Evolutionary conservation across 441 rosid species (phyloP).

Genomic region (Gossypium davidsonii): DNA sequence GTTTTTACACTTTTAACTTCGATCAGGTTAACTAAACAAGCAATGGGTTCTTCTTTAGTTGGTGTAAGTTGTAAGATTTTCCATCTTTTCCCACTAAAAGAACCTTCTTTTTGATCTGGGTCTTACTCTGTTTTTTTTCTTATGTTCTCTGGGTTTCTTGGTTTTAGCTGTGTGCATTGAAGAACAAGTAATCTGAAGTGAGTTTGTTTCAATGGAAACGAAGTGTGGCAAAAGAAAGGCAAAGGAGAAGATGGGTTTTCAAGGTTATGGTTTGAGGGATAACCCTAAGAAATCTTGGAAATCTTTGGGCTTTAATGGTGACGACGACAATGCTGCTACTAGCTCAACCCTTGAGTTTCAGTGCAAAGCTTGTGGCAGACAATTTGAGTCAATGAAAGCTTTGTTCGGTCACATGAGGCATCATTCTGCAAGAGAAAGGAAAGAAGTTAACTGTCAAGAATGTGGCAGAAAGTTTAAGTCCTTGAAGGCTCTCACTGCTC

Average conservation of each 20-base stretch:
- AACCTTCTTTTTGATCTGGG: conserved; percentile 19
- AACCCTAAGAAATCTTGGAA: conserved; percentile 69
- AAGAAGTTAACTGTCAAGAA: conserved; percentile 32
- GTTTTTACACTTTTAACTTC: not conserved
- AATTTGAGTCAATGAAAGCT: conserved; percentile 38
- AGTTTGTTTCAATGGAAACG: conserved; percentile 31
- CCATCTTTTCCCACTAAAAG: not conserved
- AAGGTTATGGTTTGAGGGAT: conserved; percentile 49
- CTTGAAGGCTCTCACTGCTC: conserved; percentile 43
- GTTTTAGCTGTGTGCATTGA: not conserved
- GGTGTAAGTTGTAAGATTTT: not conserved
- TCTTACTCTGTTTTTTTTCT: conserved; percentile 10
- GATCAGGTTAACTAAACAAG: conserved; percentile 3
- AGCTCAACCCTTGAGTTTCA: conserved; percentile 12
- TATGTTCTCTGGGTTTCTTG: conserved; percentile 25
- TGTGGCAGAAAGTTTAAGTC: conserved; percentile 47
- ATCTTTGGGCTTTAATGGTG: conserved; percentile 25
- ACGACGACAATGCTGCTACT: not conserved
- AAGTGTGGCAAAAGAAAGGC: conserved; percentile 22
- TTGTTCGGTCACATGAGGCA: conserved; percentile 57
- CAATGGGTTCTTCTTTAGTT: conserved; percentile 11
- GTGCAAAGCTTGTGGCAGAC: conserved; percentile 40
- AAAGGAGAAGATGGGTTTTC: conserved; percentile 22
- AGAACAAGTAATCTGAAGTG: conserved; percentile 19
- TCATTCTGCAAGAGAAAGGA: conserved; percentile 32